A percentile compares a stretch with the other conserved stretches of the same genome.
Conservation (phyloP, 345 rosid species). For the Lepidium sativum region DNA sequence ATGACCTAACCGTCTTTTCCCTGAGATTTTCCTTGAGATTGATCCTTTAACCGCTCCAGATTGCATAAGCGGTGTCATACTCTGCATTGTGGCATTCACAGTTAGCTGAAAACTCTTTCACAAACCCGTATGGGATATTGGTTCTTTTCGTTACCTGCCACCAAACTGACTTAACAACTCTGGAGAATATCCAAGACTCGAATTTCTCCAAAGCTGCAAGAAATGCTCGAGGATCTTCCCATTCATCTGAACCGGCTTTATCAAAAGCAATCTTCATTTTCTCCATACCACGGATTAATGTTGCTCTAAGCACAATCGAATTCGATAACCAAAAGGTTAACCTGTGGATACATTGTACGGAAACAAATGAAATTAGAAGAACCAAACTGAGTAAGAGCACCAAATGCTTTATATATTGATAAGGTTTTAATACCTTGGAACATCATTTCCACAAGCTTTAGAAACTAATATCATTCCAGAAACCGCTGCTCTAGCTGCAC, state of each 20-base stretch:
- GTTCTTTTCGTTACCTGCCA: constrained; percentile 60
- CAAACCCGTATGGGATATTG: neutral
- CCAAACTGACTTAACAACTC: constrained; percentile 84
- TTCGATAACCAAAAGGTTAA: constrained; percentile 93
- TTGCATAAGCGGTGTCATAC: constrained; percentile 88
- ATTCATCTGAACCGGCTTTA: constrained; percentile 32
- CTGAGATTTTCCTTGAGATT: constrained; percentile 42
- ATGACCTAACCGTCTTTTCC: constrained; percentile 47
- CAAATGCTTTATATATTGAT: neutral
- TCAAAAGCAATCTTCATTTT: constrained; percentile 20
- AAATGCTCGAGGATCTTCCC: constrained; percentile 58
- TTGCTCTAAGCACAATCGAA: constrained; percentile 67
- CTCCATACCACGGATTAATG: constrained; percentile 37
- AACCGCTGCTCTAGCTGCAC: constrained; percentile 64
- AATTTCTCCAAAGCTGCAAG: constrained; percentile 63
- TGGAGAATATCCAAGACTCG: constrained; percentile 84
- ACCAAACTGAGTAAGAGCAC: neutral
- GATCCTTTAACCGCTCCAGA: constrained; percentile 56
- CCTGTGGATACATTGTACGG: constrained; percentile 33
- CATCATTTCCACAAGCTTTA: constrained; percentile 93
- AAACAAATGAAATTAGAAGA: neutral
- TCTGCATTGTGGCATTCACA: constrained; percentile 27
- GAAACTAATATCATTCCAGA: constrained; percentile 85
- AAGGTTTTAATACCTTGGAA: constrained; percentile 50
- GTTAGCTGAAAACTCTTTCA: neutral